These are phyloP conservation scores for Mycena olivaceomarginata DNA, from an alignment of 768 basidiomycete genomes.

Conservation along the genomic window DNA sequence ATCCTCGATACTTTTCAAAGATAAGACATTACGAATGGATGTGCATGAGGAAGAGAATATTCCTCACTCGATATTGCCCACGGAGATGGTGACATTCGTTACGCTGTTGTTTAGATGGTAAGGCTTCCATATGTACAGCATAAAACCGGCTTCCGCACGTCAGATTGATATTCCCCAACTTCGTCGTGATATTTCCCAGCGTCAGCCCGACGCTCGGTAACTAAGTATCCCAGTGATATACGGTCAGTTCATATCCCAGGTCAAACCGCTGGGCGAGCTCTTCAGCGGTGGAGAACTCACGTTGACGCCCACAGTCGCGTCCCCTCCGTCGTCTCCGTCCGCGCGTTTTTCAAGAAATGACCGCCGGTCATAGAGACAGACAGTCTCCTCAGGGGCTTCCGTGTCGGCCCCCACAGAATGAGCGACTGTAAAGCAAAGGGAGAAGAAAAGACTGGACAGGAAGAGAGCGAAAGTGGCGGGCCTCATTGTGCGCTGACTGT, in stretches of 20 bases:
- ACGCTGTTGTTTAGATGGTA: constrained; percentile 29
- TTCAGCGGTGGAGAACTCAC: constrained; percentile 15
- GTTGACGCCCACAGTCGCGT: constrained; percentile 33
- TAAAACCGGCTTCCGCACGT: constrained; percentile 28
- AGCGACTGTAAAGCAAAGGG: constrained; percentile 14
- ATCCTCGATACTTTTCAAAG: constrained; percentile 39
- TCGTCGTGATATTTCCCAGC: constrained; percentile 45
- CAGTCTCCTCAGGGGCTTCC: constrained; percentile 30
- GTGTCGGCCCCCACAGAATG: constrained; percentile 26
- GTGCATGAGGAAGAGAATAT: not conserved
- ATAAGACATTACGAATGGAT: not conserved
- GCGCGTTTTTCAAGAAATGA: constrained; percentile 38
- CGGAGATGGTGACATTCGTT: constrained; percentile 45
- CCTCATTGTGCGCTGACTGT: constrained; percentile 19
- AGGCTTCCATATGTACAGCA: not conserved
- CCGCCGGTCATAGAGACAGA: constrained; percentile 40
- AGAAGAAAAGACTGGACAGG: constrained; percentile 28
- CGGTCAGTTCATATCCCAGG: not conserved
- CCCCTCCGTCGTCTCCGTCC: constrained; percentile 33
- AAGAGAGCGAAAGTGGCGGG: constrained; percentile 30
- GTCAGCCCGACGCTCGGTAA: constrained; percentile 39
- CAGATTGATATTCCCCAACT: constrained; percentile 45
- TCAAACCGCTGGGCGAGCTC: too few species aligned
- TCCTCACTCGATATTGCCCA: constrained; percentile 44
- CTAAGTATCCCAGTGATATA: constrained; percentile 11